phyloP scores from a whole-genome alignment of 441 rosid species.

The Manihot esculenta region DNA sequence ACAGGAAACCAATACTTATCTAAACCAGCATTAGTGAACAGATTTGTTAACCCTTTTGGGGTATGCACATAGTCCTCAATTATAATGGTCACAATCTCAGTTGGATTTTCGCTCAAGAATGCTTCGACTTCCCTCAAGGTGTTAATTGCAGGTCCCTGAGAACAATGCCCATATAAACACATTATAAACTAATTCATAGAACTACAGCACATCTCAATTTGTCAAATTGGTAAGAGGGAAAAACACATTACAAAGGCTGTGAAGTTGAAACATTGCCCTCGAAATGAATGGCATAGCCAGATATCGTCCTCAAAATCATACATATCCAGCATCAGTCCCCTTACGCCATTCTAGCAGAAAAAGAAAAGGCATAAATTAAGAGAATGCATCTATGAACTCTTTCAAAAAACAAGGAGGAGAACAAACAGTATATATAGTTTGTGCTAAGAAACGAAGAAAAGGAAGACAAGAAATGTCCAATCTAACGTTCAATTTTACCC shows the following conservation, averaged over 20 bases:
- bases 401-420: not conserved
- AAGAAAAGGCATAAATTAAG: no score
- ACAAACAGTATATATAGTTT: not conserved
- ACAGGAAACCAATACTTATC: constrained; percentile 83
- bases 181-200: constrained; percentile 9
- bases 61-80: constrained; percentile 91
- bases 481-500: not conserved
- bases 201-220: constrained; percentile 13
- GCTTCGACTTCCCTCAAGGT: constrained; percentile 83
- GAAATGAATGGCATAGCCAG: constrained; percentile 96
- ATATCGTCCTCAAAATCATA: constrained; percentile 78
- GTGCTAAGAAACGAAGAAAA: constrained; percentile 9
- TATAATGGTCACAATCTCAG: constrained; percentile 78
- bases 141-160: constrained; percentile 84
- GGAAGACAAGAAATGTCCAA: not conserved
- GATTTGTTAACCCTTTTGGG: constrained; percentile 70
- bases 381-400: no score
- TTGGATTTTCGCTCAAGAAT: constrained; percentile 70
- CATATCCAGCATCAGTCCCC: constrained; percentile 97
- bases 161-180: constrained; percentile 9
- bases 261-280: constrained; percentile 90
- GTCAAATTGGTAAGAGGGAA: constrained; percentile 2
- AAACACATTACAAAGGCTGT: constrained; percentile 78
- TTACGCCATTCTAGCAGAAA: constrained; percentile 80
- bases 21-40: constrained; percentile 72